Evolutionary conservation across 225 moss, liverwort and hornwort genomes (phyloP), one percentile per base, ranked within the genome.

Genomic region (Pleurozium schreberi): DNA sequence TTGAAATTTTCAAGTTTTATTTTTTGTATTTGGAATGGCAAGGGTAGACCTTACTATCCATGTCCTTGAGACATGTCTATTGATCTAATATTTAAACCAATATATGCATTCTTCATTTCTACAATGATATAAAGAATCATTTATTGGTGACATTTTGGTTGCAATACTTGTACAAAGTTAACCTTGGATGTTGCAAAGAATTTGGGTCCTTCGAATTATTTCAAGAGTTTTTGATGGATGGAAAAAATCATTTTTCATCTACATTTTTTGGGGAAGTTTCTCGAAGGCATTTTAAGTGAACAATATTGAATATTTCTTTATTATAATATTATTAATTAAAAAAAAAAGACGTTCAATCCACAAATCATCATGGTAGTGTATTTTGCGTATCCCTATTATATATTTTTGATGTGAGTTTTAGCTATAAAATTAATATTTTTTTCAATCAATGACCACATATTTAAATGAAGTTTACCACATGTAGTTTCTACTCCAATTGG

Each of bases 401-500:
- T 71, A 5, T 7, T 43, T 27, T 27, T 43, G 9, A 71, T 15
- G 43, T 71, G 42, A 69, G 40, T 69, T 14, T 40, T 42, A 42
- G 25, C 70, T 71, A 28, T 43, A 17, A 17, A 71, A 17, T 8
- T 45, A 0, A 9, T 71, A 9, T 28, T 71, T 70, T n/a, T 28
- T 28, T 8, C 5, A 45, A 28, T 27, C 28, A 16, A 0, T 71
- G 16, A 17, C 9, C 1, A 45, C 0, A 5, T 17, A 9, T 16
- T 71, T 9, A 71, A 27, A 45, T 28, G 45, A 43, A 14, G 9
- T 71, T 71, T n/a, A 71, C 16, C 1, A 43, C 9, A 0, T 21
- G 5, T 43, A 16, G 3, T 22, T 28, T 43, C 1, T 43, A n/a
- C 5, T 0, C 3, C 3, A 27, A 71, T 71, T 27, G 9, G 1